phyloP scores from a whole-genome alignment of 1,139 yeast genomes.

The Taiozyma sp. region DNA sequence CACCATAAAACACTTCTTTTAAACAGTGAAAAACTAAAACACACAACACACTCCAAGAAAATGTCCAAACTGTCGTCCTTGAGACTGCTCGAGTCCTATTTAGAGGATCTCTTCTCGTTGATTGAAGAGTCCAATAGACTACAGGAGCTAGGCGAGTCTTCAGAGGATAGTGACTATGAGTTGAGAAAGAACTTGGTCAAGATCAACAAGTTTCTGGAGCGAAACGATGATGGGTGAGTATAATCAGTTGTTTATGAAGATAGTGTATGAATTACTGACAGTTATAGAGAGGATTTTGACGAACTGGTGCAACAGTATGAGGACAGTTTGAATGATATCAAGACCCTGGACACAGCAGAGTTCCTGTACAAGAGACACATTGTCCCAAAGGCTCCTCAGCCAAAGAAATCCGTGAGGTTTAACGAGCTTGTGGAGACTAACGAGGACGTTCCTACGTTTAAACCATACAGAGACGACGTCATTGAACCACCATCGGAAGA shows the following conservation, averaged over 20 bases:
- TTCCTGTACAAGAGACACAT: conserved; percentile 26
- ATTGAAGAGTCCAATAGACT: conserved; percentile 20
- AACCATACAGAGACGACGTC: conserved; percentile 43
- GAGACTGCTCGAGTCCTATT: conserved; percentile 21
- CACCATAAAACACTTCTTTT: no score
- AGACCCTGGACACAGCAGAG: conserved; percentile 32
- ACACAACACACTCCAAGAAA: neutral
- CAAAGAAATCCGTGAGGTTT: conserved; percentile 31
- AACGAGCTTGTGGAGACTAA: conserved; percentile 27
- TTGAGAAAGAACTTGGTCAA: conserved; percentile 38
- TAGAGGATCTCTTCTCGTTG: conserved; percentile 19
- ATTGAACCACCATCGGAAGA: conserved; percentile 14
- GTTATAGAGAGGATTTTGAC: conserved; percentile 27
- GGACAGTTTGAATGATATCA: conserved; percentile 23
- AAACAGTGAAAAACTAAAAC: no score
- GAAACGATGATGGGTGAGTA: conserved; percentile 23
- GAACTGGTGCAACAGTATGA: conserved; percentile 32
- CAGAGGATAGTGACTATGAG: conserved; percentile 49
- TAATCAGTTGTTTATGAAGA: neutral
- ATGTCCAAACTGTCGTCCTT: conserved; percentile 14
- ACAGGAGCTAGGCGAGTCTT: conserved; percentile 32
- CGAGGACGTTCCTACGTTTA: conserved; percentile 20
- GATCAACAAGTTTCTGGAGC: conserved; percentile 29
- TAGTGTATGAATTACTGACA: conserved; percentile 1
- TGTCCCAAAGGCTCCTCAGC: conserved; percentile 3